Conservation (phyloP, 495 filamentous ascomycete species). For the Aspergillus steynii region DNA sequence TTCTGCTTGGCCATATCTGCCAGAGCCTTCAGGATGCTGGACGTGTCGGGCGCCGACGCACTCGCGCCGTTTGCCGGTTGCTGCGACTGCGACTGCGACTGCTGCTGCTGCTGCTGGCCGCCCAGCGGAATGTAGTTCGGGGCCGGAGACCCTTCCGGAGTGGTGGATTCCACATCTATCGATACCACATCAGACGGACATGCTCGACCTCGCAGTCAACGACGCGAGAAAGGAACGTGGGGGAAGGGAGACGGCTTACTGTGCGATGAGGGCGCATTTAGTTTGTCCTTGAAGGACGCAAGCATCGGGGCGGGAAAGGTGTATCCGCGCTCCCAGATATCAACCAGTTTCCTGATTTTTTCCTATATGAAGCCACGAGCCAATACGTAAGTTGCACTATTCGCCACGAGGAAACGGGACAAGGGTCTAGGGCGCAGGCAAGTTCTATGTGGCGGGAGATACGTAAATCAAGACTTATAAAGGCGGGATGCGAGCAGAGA, state of each 20-base stretch:
- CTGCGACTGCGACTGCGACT: constrained; percentile 7
- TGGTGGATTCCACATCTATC: constrained; percentile 69
- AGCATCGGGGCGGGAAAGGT: constrained; percentile 87
- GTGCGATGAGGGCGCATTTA: constrained; percentile 59
- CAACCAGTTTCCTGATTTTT: constrained; percentile 92
- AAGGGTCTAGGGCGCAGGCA: constrained; percentile 16
- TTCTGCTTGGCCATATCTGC: constrained; percentile 86
- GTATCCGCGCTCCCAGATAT: constrained; percentile 95
- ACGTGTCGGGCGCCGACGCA: constrained; percentile 54
- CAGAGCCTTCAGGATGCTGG: constrained; percentile 76
- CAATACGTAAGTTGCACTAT: constrained; percentile 52
- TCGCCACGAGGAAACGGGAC: constrained; percentile 28
- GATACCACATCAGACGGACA: constrained; percentile 26
- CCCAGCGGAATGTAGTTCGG: constrained; percentile 48
- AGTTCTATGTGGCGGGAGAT: constrained; percentile 33
- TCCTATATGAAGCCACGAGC: constrained; percentile 64
- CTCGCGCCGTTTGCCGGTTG: too few species aligned
- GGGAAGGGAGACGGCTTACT: constrained; percentile 56
- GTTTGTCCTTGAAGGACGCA: constrained; percentile 79
- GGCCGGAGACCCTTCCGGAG: constrained; percentile 77
- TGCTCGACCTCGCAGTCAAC: constrained; percentile 7
- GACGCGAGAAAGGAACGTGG: background rate
- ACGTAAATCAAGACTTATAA: constrained; percentile 35
- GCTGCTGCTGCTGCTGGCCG: constrained; percentile 28
- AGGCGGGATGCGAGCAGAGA: constrained; percentile 17